Percentiles rank a stretch among this genome's conserved stretches.
Evolutionary conservation across 495 filamentous ascomycete genomes (phyloP).

Genomic region (Endocarpon pusillum): DNA sequence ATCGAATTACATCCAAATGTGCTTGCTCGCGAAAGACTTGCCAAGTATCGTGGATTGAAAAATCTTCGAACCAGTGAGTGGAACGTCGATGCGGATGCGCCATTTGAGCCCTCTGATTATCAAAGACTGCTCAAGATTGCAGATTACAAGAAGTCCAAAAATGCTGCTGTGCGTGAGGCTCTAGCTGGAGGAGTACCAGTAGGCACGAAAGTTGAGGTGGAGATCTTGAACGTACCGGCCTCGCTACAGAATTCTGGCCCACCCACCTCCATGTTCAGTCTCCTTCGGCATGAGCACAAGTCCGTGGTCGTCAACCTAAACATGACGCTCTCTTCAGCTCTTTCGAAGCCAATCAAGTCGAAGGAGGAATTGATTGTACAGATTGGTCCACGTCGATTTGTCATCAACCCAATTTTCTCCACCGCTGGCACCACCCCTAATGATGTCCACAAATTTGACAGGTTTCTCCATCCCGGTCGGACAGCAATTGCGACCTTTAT

Average conservation of each 20-base stretch:
- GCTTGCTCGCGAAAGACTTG: slow-evolving; percentile 65
- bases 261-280: slow-evolving; percentile 59
- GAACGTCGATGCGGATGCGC: slow-evolving; percentile 73
- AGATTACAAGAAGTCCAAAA: slow-evolving; percentile 69
- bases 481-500: slow-evolving; percentile 84
- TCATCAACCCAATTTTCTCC: slow-evolving; percentile 83
- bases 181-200: slow-evolving; percentile 69
- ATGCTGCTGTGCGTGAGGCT: slow-evolving; percentile 57
- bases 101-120: slow-evolving; percentile 82
- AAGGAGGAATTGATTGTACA: slow-evolving; percentile 85
- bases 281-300: slow-evolving; percentile 91
- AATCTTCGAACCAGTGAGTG: slow-evolving; percentile 70
- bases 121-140: slow-evolving; percentile 61
- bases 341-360: slow-evolving; percentile 56
- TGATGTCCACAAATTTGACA: slow-evolving; percentile 90
- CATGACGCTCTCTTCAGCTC: slow-evolving; percentile 59
- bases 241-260: slow-evolving; percentile 36
- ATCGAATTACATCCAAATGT: slow-evolving; percentile 86
- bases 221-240: slow-evolving; percentile 57
- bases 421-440: slow-evolving; percentile 71
- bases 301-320: slow-evolving; percentile 71
- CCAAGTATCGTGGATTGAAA: slow-evolving; percentile 78
- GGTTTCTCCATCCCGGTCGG: slow-evolving; percentile 78
- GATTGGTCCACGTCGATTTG: slow-evolving; percentile 67
- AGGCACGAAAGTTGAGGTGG: slow-evolving; percentile 63